Percentiles rank a stretch among this genome's conserved stretches.
Evolutionary conservation across 192 early-diverging fungal species (phyloP).

Genomic region (Coemansia umbellata): DNA sequence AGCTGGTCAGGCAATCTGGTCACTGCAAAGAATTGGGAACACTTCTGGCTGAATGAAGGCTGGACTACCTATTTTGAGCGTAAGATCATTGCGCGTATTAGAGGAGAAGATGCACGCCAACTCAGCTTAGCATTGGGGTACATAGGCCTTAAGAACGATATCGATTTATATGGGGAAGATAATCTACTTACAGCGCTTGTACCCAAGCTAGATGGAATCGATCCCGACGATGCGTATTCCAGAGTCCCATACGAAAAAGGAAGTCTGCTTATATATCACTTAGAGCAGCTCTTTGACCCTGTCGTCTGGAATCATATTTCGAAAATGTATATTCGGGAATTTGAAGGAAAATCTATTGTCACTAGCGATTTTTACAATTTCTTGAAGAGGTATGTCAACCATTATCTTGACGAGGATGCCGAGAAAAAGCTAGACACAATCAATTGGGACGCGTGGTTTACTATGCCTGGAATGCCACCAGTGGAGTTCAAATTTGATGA

Average conservation of each 20-base stretch:
- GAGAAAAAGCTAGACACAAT: conserved; percentile 76
- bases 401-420: conserved; percentile 66
- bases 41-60: conserved; percentile 95
- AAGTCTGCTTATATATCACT: conserved; percentile 87
- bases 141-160: conserved; percentile 66
- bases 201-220: conserved; percentile 68
- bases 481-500: conserved; percentile 81
- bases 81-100: conserved; percentile 78
- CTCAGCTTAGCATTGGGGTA: conserved; percentile 84
- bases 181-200: conserved; percentile 67
- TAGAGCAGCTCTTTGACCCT: conserved; percentile 81
- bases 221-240: conserved; percentile 82
- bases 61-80: conserved; percentile 92
- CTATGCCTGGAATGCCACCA: conserved; percentile 85
- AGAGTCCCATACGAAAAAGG: conserved; percentile 95
- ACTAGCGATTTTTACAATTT: too few relatives aligned
- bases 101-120: conserved; percentile 73
- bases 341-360: conserved; percentile 83
- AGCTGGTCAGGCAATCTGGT: conserved; percentile 50
- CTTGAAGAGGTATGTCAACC: conserved; percentile 79
- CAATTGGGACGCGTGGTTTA: conserved; percentile 90
- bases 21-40: conserved; percentile 76
- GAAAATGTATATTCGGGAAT: conserved; percentile 66
- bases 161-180: conserved; percentile 62
- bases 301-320: conserved; percentile 55